Base-by-base conservation (phyloP, 2,329 filamentous ascomycete species). In the Fusarium phyllophilum region DNA sequence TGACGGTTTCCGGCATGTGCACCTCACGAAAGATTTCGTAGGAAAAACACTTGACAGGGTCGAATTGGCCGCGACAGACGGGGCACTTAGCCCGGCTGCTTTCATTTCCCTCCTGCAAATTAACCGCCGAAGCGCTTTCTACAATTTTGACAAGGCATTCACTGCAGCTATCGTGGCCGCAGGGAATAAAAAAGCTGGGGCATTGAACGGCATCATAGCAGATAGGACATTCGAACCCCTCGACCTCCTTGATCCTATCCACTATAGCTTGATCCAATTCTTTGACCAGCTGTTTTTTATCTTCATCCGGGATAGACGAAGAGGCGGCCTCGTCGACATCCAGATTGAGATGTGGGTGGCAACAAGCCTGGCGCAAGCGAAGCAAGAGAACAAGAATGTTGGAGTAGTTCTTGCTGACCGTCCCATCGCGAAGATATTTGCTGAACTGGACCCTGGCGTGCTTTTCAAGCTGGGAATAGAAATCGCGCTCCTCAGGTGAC, bases 301-400 rank as follows among this genome's bases (percentile, higher is more conserved):
- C 86, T 11, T 81, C 80, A 41, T 77, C 78, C 9, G 76, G 86
- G 29, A 85, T 83, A 8, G 84, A 82, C 46, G 83, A 83, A 13
- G 68, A 58, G 46, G 31, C 24, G 70, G 79, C 72, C 77, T 85
- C 76, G 79, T 83, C 74, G 76, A 82, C 79, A 66, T 80, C 80
- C 3, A 80, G 62, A 56, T 79, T 81, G 14, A 82, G 71, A 63
- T 78, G 77, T 10, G 79, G 77, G 49, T 82, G 74, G 74, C 84
- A 83, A 77, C 85, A 88, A 75, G 94, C 90, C 82, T 97, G 95
- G 12, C 95, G 91, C 75, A 97, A 88, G 29, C 95, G 91, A 14
- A 97, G 88, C 12, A 97, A 86, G 24, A 97, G 86, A 14, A 97
- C 92, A 29, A 98, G 85, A 48, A 97, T 91, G 74, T 92, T 92